Evolutionary conservation across 108 stramenopile genomes (phyloP), one percentile per base, ranked within the genome.

Genomic region (Cyclostephanos invisitatus): DNA sequence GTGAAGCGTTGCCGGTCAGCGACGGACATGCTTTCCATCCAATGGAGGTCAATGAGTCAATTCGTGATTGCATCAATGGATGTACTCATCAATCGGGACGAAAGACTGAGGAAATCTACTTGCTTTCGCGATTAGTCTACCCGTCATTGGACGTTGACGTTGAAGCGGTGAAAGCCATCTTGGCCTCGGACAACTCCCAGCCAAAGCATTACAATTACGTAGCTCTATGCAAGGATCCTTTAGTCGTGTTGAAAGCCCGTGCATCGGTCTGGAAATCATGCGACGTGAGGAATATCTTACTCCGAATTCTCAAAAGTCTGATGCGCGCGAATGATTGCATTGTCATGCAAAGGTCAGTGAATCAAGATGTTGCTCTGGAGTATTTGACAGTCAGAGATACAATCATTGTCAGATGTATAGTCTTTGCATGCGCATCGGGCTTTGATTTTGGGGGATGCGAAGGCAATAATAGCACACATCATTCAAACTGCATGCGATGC

Each of bases 181-280:
- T 93, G 25, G 47, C 85, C 21, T 72, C 72, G 14, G 63, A 78
- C 10, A 50, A 84, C 48, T 51, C 67, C 29, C 86, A 86, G 18
- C 67, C 62, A 28, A 84, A 78, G 10, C 70, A 65, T 55, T 51
- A 71, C 29, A 85, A 75, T n/a, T 90, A 93, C 48, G 14, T 67
- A 3, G 62, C 57, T 1, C 58, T 90, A 4, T 86, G 81, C 56
- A 75, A 83, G 55, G 91, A 93, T 68, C 91, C 89, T 7, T 62
- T 93, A 29, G 67, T 86, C 11, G 18, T 90, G 27, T 65, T 93
- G 37, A 86, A 89, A 66, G 87, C 83, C 55, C 64, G 82, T 7
- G 60, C 83, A 32, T 64, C 61, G 21, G 67, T 86, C 5, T 93
- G 88, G 89, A 73, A 78, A 60, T 57, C 81, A 38, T 38, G 56